A percentile compares a stretch with the other conserved stretches of the same genome.
phyloP scores from a whole-genome alignment of 257 asterid genomes.

The Solanum paucissectum region DNA sequence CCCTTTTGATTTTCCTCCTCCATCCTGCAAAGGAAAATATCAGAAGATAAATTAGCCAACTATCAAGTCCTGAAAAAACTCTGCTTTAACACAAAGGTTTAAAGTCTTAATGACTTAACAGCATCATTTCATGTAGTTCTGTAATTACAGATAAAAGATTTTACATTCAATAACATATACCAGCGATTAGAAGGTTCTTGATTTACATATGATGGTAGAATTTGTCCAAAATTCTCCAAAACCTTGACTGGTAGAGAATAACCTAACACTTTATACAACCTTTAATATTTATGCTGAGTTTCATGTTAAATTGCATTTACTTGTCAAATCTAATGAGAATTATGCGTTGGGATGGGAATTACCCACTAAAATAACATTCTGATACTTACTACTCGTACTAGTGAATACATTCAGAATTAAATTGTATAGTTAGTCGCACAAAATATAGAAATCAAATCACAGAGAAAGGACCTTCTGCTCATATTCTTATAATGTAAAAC shows the following conservation, averaged over 20 bases:
- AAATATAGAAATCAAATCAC: background rate
- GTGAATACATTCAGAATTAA: background rate
- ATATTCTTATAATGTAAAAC: background rate
- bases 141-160: background rate
- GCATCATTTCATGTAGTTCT: background rate
- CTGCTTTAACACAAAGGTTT: background rate
- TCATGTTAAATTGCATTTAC: background rate
- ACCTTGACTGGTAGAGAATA: background rate
- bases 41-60: background rate
- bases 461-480: background rate
- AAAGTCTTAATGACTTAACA: background rate
- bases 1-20: constrained; percentile 43
- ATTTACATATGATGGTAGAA: background rate
- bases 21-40: constrained; percentile 31
- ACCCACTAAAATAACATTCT: background rate
- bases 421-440: background rate
- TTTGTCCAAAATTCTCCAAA: background rate
- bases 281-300: background rate
- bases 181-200: background rate
- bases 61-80: background rate
- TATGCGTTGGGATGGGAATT: background rate
- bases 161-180: background rate
- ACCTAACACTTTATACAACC: background rate
- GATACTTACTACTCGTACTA: background rate
- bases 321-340: background rate